These are phyloP conservation scores for Phylloboletellus chloephorus DNA, from an alignment of 1,284 basidiomycete genomes.

Conservation along the genomic window DNA sequence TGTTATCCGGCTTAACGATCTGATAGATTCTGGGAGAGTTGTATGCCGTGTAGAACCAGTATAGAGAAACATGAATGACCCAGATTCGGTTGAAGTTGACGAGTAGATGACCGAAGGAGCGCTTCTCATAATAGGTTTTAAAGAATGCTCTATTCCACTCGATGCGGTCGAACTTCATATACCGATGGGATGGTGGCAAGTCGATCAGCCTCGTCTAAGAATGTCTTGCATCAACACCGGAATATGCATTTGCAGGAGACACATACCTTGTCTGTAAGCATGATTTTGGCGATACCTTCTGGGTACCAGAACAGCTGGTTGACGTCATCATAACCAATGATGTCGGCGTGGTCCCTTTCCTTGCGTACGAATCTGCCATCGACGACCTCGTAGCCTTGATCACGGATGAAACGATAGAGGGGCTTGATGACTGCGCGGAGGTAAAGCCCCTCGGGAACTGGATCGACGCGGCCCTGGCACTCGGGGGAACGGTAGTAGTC, in stretches of 20 bases:
- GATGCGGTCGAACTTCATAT: slow-evolving; percentile 92
- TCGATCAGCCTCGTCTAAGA: slow-evolving; percentile 81
- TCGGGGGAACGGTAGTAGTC: slow-evolving; percentile 99
- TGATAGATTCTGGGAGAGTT: slow-evolving; percentile 86
- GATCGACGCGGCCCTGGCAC: slow-evolving; percentile 90
- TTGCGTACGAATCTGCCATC: slow-evolving; percentile 94
- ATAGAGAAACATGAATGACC: slow-evolving; percentile 90
- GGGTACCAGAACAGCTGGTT: slow-evolving; percentile 99
- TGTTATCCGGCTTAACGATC: slow-evolving; percentile 23
- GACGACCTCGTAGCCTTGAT: slow-evolving; percentile 96
- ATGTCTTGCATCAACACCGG: slow-evolving; percentile 3
- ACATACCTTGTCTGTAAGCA: slow-evolving; percentile 79
- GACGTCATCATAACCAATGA: slow-evolving; percentile 98
- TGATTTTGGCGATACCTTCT: slow-evolving; percentile 93
- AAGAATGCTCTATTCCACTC: slow-evolving; percentile 94
- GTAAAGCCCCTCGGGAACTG: slow-evolving; percentile 94
- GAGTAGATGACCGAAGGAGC: slow-evolving; percentile 88
- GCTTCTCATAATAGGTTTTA: slow-evolving; percentile 96
- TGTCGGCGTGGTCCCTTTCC: slow-evolving; percentile 90
- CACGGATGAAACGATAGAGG: slow-evolving; percentile 94
- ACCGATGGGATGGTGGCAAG: slow-evolving; percentile 81
- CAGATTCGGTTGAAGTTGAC: slow-evolving; percentile 99
- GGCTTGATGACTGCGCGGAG: slow-evolving; percentile 90
- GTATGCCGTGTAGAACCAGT: slow-evolving; percentile 92
- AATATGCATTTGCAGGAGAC: neutral